A percentile compares a stretch with the other conserved stretches of the same genome.
Conservation (phyloP, 2,329 filamentous ascomycete species). For the Knufia petricola region DNA sequence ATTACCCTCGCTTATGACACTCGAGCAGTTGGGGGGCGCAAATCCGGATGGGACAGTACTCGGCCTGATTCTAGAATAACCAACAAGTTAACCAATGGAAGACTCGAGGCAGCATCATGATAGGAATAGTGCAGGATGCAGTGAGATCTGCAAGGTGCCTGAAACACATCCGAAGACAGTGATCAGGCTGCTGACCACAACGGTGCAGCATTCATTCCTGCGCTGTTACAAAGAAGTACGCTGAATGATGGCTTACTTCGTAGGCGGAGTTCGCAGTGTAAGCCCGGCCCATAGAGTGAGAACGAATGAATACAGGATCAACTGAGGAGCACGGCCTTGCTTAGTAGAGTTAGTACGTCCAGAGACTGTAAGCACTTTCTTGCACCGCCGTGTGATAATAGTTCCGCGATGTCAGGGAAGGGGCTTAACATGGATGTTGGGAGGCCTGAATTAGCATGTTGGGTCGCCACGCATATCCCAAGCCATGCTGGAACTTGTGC, state of each 20-base stretch:
- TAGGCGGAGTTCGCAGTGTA: no score
- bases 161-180: neutral
- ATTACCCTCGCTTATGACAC: neutral
- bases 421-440: neutral
- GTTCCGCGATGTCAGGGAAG: neutral
- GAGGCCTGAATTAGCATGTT: neutral
- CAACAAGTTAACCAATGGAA: neutral
- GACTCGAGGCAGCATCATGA: neutral
- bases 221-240: neutral
- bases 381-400: neutral
- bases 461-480: no score
- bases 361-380: neutral
- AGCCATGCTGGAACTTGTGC: no score
- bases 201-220: neutral
- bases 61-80: neutral
- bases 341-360: neutral
- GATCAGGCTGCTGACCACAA: neutral
- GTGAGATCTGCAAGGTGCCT: neutral
- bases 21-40: neutral
- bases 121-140: neutral
- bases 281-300: neutral
- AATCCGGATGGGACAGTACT: neutral
- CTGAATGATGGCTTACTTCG: no score
- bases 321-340: neutral
- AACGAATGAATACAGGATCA: neutral